Evolutionary conservation across 257 asterid species (phyloP), one percentile per base, ranked within the genome.

Genomic region (Forsythia viridissima): DNA sequence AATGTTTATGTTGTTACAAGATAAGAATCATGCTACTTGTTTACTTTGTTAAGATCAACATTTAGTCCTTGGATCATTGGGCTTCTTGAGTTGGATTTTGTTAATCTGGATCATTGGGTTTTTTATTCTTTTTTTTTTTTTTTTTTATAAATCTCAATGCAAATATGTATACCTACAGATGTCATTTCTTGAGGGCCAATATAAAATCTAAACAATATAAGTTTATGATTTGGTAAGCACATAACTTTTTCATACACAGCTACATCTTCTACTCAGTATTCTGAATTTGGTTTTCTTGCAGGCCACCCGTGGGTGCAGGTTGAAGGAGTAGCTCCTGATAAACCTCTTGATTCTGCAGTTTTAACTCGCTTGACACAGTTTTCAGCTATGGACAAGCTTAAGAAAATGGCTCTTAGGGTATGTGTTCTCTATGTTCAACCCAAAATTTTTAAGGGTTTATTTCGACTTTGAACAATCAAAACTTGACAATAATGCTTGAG

Each of bases 281-380:
- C 34, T 37, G 16, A 36, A 9, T 36, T 59, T 24, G 42, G 8
- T 74, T 82, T 40, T 68, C 43, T 11, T 81, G 85, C 83, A 92
- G 97, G 97, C 86, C 97, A 93, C 81, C 95, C 93, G 24, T 91
- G 97, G 97, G 92, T 91, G 78, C 89, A 85, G 81, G 80, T 86
- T 59, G 91, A 88, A 1, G 97, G 97, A 51, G 92, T 87, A 51
- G 97, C 97, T 48, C 95, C 91, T 1, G 97, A 93, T 82, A 93
- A 86, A 87, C 94, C 95, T 82, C 92, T 93, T 15, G 95, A 90
- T 75, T 87, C 94, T 75, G 97, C 95, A 34, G 95, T 91, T 73
- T 81, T 92, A 69, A 86, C 82, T 82, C 93, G 97, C 4, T 42
- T 82, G 76, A 81, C 80, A 15, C 86, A 79, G 67, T 85, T 85